Base-by-base conservation (phyloP, 129 eudicot species). In the Saposhnikovia divaricata region DNA sequence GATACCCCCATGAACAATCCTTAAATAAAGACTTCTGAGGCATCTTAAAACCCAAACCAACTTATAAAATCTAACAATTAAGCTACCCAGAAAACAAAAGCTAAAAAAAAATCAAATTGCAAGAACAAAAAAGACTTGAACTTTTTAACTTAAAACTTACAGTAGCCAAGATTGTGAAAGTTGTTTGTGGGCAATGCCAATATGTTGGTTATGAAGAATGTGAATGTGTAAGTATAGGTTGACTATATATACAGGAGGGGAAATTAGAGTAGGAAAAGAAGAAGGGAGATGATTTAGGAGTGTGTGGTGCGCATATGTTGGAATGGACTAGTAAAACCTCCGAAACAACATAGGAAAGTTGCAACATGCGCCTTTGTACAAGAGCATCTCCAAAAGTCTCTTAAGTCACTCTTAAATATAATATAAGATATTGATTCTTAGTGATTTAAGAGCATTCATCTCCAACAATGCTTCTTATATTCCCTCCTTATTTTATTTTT, bases 1-100 rank as follows among this genome's bases (percentile, higher is more conserved):
- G 85, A 75, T 87, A 83, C 63, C 84, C 48, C 89, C 89, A 88
- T 73, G 88, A 82, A 66, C 28, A 25, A 13, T 47, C 74, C 74
- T 47, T 44, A 31, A 68, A 68, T 0, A 40, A 18, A 19, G 45
- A 28, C 83, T 92, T 92, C 76, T 84, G 91, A 73, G 89, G 86
- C 87, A 87, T 85, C 79, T 77, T 61, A 8, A 6, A 59, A 61
- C 12, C 76, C 47, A 72, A 42, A 72, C 12, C 43, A 77, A 59
- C 39, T 2, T 5, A 42, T 16, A 42, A 50, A 1, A 25, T 8
- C 28, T 40, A 4, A n/a, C 27, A 23, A 23, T n/a, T 8, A 59
- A n/a, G 14, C 65, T 21, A 57, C 65, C 28, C 65, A 57, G 65
- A 57, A 21, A 23, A 23, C 11, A 2, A 57, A 57, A 7, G 28